A percentile compares a stretch with the other conserved stretches of the same genome.
These are phyloP conservation scores for Casaregolazyma suthepensis DNA, from an alignment of 1,139 yeast species.

Conservation along the genomic window DNA sequence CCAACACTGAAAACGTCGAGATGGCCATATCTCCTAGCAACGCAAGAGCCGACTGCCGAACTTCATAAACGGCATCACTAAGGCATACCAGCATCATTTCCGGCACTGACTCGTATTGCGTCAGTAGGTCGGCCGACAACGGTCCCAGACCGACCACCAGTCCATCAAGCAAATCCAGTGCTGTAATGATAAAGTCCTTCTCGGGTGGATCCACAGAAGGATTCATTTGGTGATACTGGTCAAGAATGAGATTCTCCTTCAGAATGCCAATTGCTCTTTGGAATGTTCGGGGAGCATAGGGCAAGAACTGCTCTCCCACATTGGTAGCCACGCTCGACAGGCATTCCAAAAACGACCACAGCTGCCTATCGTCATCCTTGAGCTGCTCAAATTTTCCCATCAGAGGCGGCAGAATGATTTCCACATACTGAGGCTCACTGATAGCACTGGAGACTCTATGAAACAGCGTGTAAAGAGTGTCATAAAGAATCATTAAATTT, in stretches of 20 bases:
- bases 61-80: slow-evolving; percentile 74
- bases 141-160: slow-evolving; percentile 79
- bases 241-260: slow-evolving; percentile 59
- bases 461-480: slow-evolving; percentile 86
- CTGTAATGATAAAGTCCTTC: slow-evolving; percentile 82
- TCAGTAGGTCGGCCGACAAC: slow-evolving; percentile 54
- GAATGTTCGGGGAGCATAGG: slow-evolving; percentile 87
- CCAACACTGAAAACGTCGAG: slow-evolving; percentile 49
- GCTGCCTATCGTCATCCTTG: slow-evolving; percentile 69
- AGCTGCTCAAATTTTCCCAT: slow-evolving; percentile 71
- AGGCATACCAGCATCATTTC: slow-evolving; percentile 64
- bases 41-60: slow-evolving; percentile 89
- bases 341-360: slow-evolving; percentile 92
- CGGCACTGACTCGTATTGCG: slow-evolving; percentile 42
- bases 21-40: slow-evolving; percentile 82
- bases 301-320: slow-evolving; percentile 76
- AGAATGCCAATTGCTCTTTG: slow-evolving; percentile 69
- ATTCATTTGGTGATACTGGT: slow-evolving; percentile 58
- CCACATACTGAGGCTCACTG: slow-evolving; percentile 50
- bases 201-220: slow-evolving; percentile 75
- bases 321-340: slow-evolving; percentile 88
- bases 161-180: slow-evolving; percentile 87
- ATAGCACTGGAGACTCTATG: slow-evolving; percentile 57
- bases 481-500: slow-evolving; percentile 75
- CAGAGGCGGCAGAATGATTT: slow-evolving; percentile 69